Evolutionary conservation across 2,329 filamentous ascomycete genomes (phyloP).

Genomic region (Colletotrichum filicis): DNA sequence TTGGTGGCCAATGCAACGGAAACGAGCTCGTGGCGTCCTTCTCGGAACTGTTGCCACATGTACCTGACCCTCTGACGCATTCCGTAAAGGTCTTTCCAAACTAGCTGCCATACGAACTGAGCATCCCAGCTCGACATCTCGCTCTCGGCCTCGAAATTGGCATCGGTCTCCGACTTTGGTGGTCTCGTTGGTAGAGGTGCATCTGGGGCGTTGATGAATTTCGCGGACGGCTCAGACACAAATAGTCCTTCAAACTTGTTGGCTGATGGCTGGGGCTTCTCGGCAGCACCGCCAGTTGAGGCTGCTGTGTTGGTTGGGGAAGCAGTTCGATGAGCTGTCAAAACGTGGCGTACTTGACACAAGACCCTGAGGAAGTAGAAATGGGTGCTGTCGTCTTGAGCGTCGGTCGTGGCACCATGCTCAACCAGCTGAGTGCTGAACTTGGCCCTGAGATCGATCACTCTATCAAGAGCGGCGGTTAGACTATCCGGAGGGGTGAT

Average conservation of each 20-base stretch:
- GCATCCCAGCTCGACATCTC: not conserved
- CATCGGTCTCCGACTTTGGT: not conserved
- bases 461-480: not conserved
- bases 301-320: not conserved
- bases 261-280: not conserved
- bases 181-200: not conserved
- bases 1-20: not conserved
- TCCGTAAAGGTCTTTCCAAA: not conserved
- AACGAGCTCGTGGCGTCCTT: not conserved
- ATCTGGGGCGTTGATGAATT: not conserved
- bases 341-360: not conserved
- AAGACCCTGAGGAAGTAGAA: not conserved
- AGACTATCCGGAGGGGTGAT: not conserved
- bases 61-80: not conserved
- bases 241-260: not conserved
- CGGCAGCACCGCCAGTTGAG: not conserved
- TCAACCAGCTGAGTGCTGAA: not conserved
- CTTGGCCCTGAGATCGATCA: not conserved
- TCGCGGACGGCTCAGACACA: not conserved
- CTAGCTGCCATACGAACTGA: not conserved
- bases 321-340: not conserved
- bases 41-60: not conserved
- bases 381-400: not conserved
- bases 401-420: not conserved
- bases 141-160: not conserved